Base-by-base conservation (phyloP, 139 green algal species). In the Micromonas commoda region DNA sequence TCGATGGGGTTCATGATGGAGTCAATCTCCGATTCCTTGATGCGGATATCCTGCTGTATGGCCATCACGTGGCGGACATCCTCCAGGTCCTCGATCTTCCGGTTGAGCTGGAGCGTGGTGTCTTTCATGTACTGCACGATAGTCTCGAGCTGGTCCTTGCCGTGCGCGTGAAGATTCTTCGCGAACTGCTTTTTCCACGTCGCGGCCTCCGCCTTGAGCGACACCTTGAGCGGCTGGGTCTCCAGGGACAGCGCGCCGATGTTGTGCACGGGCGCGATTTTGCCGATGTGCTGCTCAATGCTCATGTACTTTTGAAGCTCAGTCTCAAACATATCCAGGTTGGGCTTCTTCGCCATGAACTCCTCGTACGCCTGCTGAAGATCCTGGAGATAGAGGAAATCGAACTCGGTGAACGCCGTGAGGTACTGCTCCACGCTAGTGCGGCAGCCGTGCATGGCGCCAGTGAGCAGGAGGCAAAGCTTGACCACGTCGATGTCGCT, bases 161-260 rank as follows among this genome's bases (percentile, higher is more conserved):
- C 89, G 82, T 95, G 86, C 78, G 88, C 85, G 86, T 97, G 93
- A 83, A 97, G 85, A 84, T 96, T 96, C 70, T 92, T 87, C 21
- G 92, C 90, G 82, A 96, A 97, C 83, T 93, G 88, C 21, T 88
- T 87, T 88, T 97, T 97, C 93, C 93, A 97, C 37, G 83, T 86
- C 20, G 87, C 89, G 0, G 92, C 91, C 85, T 97, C 93, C 16
- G 80, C 76, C 82, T 91, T 92, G n/a, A 97, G 84, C 1, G 83
- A 87, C 71, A 85, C 85, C 84, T 97, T 96, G 24, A 97, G 85
- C 1, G 92, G 92, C 80, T 89, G 77, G 0, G 89, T 94, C 79
- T 95, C 91, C 24, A 97, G 80, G 1, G 83, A 89, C 29, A 97
- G 81, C 3, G 89, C 86, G 45, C 92, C 93, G 38, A 96, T 93